Conservation (phyloP, 768 basidiomycete genomes). For the Dioszegia aurantiaca region DNA sequence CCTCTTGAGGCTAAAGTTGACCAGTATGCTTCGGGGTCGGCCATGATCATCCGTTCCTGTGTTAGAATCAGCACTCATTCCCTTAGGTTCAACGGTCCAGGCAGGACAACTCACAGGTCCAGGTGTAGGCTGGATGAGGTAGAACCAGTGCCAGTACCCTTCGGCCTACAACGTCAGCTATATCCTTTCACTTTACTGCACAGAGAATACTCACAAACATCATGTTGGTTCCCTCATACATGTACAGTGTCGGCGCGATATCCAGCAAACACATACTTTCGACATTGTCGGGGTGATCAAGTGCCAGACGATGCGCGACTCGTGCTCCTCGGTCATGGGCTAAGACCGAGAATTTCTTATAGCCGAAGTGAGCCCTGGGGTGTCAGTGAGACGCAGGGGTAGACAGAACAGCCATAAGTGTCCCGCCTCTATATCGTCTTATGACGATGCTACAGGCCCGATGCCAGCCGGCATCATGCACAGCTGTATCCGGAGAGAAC, state of each 20-base stretch:
- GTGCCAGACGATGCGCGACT: constrained; percentile 46
- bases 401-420: no score
- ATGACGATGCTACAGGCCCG: no score
- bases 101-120: constrained; percentile 25
- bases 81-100: background rate
- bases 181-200: no score
- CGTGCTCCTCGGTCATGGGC: constrained; percentile 50
- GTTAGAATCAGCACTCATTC: background rate
- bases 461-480: no score
- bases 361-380: constrained; percentile 35
- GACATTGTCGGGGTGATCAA: constrained; percentile 41
- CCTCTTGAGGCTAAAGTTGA: constrained; percentile 10
- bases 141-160: constrained; percentile 49
- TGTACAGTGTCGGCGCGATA: constrained; percentile 48
- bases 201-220: constrained; percentile 35
- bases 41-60: constrained; percentile 35
- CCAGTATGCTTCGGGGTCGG: constrained; percentile 34
- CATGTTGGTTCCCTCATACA: constrained; percentile 38
- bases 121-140: constrained; percentile 34
- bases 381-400: no score
- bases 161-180: constrained; percentile 20
- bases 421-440: no score
- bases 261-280: constrained; percentile 44
- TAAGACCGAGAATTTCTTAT: constrained; percentile 34
- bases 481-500: no score